Conservation (phyloP, 164 flowering plant genomes). For the Magnolia changhungtana region DNA sequence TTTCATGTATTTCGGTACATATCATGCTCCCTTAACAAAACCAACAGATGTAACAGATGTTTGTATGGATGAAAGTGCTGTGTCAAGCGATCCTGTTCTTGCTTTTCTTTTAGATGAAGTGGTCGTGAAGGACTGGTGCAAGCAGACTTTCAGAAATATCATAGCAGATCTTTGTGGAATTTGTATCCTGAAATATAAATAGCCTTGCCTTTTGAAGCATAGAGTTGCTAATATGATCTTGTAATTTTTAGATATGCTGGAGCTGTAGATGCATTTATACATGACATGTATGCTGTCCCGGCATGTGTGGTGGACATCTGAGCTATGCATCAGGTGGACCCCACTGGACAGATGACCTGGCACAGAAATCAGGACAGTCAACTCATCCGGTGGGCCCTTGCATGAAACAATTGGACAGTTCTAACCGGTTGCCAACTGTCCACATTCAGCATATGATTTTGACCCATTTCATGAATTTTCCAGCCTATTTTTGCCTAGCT, state of each 20-base stretch:
- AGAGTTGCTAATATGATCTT: slow-evolving; percentile 1
- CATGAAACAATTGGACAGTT: no score
- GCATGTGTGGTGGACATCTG: no score
- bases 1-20: background rate
- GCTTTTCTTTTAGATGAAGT: slow-evolving; percentile 96
- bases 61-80: slow-evolving; percentile 98
- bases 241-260: background rate
- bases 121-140: slow-evolving; percentile 98
- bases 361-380: no score
- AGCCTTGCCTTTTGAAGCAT: background rate
- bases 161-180: slow-evolving; percentile 51
- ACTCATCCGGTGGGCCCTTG: no score
- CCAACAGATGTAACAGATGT: slow-evolving; percentile 90
- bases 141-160: slow-evolving; percentile 51
- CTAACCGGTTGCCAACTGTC: no score
- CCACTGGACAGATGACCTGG: no score
- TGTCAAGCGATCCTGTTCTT: slow-evolving; percentile 91
- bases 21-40: slow-evolving; percentile 36
- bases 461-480: no score
- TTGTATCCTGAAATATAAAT: slow-evolving; percentile 60
- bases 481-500: no score
- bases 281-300: no score
- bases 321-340: no score
- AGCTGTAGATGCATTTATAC: background rate
- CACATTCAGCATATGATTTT: no score